Conservation (phyloP, 73 alveolate species). For the Paramecium biaurelia region DNA sequence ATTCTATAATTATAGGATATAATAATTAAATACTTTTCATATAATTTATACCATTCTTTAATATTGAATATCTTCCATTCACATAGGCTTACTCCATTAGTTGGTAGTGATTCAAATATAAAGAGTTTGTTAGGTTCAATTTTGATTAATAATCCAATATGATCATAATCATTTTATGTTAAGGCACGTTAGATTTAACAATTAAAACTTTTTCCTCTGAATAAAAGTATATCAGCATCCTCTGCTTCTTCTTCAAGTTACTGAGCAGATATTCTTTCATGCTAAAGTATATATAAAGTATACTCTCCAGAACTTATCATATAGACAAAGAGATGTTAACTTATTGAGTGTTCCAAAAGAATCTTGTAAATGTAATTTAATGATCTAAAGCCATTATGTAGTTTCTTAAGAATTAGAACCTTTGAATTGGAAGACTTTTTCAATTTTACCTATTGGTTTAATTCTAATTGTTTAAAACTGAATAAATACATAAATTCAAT, state of each 20-base stretch:
- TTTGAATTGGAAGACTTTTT: conserved; percentile 17
- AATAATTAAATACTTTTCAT: background rate
- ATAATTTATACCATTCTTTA: conserved; percentile 68
- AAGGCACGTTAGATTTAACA: conserved; percentile 73
- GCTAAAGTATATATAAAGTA: background rate
- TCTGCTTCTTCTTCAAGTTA: conserved; percentile 66
- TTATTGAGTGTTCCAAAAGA: background rate
- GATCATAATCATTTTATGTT: conserved; percentile 71
- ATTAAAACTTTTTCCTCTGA: conserved; percentile 71
- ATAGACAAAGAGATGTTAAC: background rate
- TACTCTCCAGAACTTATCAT: conserved; percentile 29
- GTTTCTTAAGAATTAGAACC: background rate
- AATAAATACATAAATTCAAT: background rate
- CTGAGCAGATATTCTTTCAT: conserved; percentile 60
- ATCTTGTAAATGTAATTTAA: background rate
- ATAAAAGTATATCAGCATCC: conserved; percentile 80
- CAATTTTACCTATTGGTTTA: background rate
- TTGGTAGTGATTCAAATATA: conserved; percentile 64
- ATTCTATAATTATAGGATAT: conserved; percentile 38
- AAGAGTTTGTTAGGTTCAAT: conserved; percentile 44
- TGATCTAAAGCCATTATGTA: background rate
- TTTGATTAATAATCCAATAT: conserved; percentile 67
- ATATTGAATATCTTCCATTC: conserved; percentile 63
- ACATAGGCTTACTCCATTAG: conserved; percentile 67
- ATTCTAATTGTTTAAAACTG: background rate